Base-by-base conservation (phyloP, 2,329 filamentous ascomycete species). In the Madurella mycetomatis region DNA sequence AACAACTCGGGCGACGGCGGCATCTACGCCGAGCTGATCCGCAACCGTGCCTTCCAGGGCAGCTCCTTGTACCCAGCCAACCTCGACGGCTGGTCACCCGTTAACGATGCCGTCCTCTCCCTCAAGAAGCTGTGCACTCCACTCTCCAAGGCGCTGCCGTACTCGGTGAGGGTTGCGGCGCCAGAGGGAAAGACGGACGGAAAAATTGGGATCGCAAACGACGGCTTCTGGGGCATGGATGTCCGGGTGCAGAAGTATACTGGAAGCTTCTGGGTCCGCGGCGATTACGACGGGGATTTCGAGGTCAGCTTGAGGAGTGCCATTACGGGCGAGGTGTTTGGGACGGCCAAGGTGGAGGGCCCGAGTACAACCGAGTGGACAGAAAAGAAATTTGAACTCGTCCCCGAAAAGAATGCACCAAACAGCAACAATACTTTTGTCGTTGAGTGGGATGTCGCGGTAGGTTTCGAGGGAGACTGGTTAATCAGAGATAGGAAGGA, bases 1-100 rank as follows among this genome's bases (percentile, higher is more conserved):
- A 83, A 83, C 67, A 82, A 87, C 66, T 85, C 82, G 1, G 85
- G 86, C 2, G 86, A 90, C 64, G 86, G 86, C 18, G 86, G 86
- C 5, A 80, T 89, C 58, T 89, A 90, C 65, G 86, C 83, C 47
- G 85, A 90, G 64, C 69, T 90, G 53, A 80, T 90, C 53, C 79
- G 78, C 49, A 90, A 90, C 68, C 79, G 85, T 47, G 86, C 85
- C 11, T 88, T 90, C 64, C 86, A 90, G 67, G 72, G 72, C 51
- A 76, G 72, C 55, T 68, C 70, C 17, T 60, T 64, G 15, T 76
- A 68, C 56, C 74, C 73, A 3, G 68, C 71, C 40, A 73, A 71
- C 4, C 69, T 82, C 2, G 68, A 70, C n/a, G 73, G 68, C 15
- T 81, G 77, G 76, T 67, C 66, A 15, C 58, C 75, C 1, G 58